Percentiles rank a stretch among this genome's conserved stretches.
Evolutionary conservation across 179 eudicot species (phyloP).

Genomic region (Actinidia arguta): DNA sequence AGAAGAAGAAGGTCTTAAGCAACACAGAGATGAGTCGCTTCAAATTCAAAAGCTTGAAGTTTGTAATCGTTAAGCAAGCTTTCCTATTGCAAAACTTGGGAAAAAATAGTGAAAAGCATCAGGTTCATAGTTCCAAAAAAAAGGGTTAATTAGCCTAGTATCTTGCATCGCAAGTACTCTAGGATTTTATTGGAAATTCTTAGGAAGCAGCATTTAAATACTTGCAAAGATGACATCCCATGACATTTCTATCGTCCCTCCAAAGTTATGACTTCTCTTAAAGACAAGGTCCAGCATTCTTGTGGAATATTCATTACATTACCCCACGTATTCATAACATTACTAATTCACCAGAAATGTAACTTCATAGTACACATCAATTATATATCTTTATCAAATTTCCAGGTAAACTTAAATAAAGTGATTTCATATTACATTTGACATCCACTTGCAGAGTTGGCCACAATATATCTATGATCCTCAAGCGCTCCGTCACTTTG

Average conservation of each 20-base stretch:
- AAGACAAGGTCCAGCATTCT: background rate
- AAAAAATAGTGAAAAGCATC: background rate
- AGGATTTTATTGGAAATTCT: background rate
- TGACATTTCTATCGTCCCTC: background rate
- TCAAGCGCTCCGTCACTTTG: background rate
- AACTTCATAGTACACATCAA: background rate
- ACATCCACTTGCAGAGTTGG: background rate
- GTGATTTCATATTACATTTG: background rate
- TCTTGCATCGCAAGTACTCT: background rate
- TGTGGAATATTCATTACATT: background rate
- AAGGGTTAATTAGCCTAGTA: background rate
- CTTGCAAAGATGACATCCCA: background rate
- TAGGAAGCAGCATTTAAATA: background rate
- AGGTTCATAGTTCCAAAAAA: background rate
- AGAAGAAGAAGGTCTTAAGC: background rate
- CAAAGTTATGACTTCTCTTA: background rate
- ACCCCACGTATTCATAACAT: background rate
- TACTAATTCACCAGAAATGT: background rate
- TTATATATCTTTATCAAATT: background rate
- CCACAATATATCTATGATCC: background rate
- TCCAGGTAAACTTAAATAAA: background rate
- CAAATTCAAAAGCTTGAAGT: background rate
- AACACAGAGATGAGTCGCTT: constrained; percentile 1
- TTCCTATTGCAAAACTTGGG: background rate
- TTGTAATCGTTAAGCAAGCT: background rate